Evolutionary conservation across 176 grass and related monocot species (phyloP).

Genomic region (Ananas comosus): DNA sequence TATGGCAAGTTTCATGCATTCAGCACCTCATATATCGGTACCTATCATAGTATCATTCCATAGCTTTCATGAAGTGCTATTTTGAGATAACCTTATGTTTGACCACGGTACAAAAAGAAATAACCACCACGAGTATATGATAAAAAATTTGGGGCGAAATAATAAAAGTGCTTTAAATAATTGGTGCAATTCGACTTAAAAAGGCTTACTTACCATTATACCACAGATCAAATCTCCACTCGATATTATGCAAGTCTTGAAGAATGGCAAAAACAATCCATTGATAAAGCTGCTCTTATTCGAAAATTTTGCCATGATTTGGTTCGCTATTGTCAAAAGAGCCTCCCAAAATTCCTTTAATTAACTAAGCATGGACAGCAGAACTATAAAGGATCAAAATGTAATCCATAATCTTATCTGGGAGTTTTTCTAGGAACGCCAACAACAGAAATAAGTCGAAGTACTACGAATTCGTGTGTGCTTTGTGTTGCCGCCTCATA

Average conservation of each 20-base stretch:
- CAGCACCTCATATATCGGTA: not conserved
- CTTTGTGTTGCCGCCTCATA: conserved; percentile 46
- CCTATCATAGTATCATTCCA: not conserved
- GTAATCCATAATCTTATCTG: not conserved
- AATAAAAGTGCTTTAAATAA: not conserved
- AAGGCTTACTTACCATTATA: not conserved
- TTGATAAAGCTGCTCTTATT: not conserved
- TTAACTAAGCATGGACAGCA: not conserved
- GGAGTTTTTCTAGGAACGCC: not conserved
- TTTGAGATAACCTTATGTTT: not conserved
- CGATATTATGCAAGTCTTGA: not conserved
- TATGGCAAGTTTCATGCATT: not conserved
- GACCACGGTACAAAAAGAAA: not conserved
- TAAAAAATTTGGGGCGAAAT: not conserved
- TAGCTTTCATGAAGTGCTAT: not conserved
- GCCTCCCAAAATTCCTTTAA: not conserved
- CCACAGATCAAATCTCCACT: not conserved
- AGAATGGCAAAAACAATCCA: not conserved
- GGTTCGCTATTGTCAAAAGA: not conserved
- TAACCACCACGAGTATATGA: not conserved
- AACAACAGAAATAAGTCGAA: conserved; percentile 1
- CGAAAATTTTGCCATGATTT: not conserved
- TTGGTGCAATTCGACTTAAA: not conserved
- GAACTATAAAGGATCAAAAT: not conserved
- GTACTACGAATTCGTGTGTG: conserved; percentile 24